Conservation (phyloP, 2,329 filamentous ascomycete species). For the Arthroderma sp. region DNA sequence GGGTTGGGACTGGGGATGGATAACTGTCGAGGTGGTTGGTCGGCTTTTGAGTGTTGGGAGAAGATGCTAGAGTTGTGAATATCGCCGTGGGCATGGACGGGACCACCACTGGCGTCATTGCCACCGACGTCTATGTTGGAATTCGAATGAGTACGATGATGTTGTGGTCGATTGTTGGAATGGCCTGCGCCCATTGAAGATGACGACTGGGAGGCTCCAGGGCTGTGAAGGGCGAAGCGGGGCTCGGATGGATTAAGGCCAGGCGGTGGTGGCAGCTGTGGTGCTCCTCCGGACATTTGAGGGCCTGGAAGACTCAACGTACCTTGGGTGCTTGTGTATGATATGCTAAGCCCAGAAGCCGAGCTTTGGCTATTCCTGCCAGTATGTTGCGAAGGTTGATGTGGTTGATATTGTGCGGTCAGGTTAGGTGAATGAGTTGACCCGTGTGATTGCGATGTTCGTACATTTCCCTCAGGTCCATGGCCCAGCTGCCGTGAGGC, state of each 20-base stretch:
- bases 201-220: slow-evolving; percentile 11
- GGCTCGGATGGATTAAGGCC: slow-evolving; percentile 22
- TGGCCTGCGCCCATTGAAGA: slow-evolving; percentile 5
- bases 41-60: slow-evolving; percentile 1
- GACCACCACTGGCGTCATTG: neutral
- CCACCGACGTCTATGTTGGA: slow-evolving; percentile 5
- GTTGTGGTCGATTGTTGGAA: slow-evolving; percentile 8
- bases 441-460: slow-evolving; percentile 17
- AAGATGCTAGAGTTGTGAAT: slow-evolving; percentile 7
- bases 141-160: slow-evolving; percentile 3
- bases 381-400: slow-evolving; percentile 14
- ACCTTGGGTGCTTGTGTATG: slow-evolving; percentile 1
- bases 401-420: slow-evolving; percentile 29
- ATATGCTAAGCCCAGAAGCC: slow-evolving; percentile 5
- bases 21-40: slow-evolving; percentile 3
- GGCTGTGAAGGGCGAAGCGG: slow-evolving; percentile 24
- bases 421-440: slow-evolving; percentile 29
- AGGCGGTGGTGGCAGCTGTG: slow-evolving; percentile 22
- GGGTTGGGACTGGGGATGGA: slow-evolving; percentile 6
- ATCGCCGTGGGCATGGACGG: neutral
- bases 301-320: slow-evolving; percentile 8
- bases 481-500: slow-evolving; percentile 26
- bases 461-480: slow-evolving; percentile 19
- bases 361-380: slow-evolving; percentile 10
- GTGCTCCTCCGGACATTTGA: slow-evolving; percentile 10